A percentile compares a stretch with the other conserved stretches of the same genome.
phyloP scores from a whole-genome alignment of 495 filamentous ascomycete genomes.

The Hyaloscypha variabilis region DNA sequence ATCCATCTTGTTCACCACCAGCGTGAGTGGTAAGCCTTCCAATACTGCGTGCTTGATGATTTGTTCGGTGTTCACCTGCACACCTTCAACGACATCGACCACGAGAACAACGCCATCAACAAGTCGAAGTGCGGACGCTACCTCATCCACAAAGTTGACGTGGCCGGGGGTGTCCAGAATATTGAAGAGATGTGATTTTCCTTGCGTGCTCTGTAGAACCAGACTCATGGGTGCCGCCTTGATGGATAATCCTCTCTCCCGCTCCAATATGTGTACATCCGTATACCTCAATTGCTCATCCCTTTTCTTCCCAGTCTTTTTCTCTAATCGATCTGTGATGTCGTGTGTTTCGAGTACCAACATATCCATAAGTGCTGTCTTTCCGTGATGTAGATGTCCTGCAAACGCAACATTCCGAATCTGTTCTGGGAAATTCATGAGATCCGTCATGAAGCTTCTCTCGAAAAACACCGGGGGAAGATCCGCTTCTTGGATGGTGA shows the following conservation, averaged over 20 bases:
- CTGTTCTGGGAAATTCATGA: constrained; percentile 95
- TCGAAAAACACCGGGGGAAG: constrained; percentile 86
- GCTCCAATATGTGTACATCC: constrained; percentile 85
- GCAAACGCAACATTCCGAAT: constrained; percentile 89
- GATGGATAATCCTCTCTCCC: constrained; percentile 88
- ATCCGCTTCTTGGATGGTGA: constrained; percentile 88
- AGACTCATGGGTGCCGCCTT: constrained; percentile 95
- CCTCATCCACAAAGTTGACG: constrained; percentile 97
- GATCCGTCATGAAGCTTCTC: constrained; percentile 86
- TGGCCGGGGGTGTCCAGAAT: constrained; percentile 96
- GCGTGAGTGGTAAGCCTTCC: constrained; percentile 83
- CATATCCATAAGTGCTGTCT: constrained; percentile 99
- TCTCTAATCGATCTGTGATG: constrained; percentile 73
- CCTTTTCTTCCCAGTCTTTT: constrained; percentile 74
- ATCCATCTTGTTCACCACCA: constrained; percentile 98
- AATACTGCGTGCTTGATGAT: constrained; percentile 95
- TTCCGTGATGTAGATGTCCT: constrained; percentile 95
- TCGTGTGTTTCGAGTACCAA: constrained; percentile 93
- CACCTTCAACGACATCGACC: constrained; percentile 97
- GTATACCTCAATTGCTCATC: constrained; percentile 96
- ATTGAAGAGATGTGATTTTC: constrained; percentile 96
- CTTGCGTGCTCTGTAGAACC: constrained; percentile 81
- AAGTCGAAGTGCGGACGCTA: constrained; percentile 83
- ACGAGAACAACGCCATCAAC: constrained; percentile 92
- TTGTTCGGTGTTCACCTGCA: constrained; percentile 94